Conservation (phyloP, 495 filamentous ascomycete species). For the Podospora conica region DNA sequence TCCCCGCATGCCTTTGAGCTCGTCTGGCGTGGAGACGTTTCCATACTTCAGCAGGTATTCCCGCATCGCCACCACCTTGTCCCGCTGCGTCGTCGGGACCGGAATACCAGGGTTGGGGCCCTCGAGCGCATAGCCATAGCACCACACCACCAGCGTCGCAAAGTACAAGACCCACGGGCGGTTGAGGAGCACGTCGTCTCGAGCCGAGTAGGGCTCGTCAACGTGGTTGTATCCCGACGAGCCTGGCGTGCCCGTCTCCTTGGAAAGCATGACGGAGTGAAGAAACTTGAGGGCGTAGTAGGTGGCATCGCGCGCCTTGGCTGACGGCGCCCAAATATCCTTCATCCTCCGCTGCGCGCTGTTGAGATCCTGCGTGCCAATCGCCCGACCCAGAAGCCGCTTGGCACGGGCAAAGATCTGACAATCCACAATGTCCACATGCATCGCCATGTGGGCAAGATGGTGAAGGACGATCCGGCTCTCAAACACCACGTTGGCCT, state of each 20-base stretch:
- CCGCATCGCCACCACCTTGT: constrained; percentile 73
- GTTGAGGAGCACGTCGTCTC: constrained; percentile 86
- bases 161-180: constrained; percentile 98
- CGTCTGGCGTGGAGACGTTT: constrained; percentile 70
- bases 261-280: constrained; percentile 64
- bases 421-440: constrained; percentile 95
- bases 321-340: constrained; percentile 83
- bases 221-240: constrained; percentile 27
- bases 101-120: constrained; percentile 55
- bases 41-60: constrained; percentile 68
- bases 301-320: constrained; percentile 84
- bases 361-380: constrained; percentile 72
- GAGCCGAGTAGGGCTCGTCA: constrained; percentile 60
- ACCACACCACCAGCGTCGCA: constrained; percentile 87
- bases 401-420: constrained; percentile 90
- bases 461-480: constrained; percentile 84
- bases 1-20: constrained; percentile 65
- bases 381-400: constrained; percentile 76
- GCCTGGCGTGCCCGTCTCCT: constrained; percentile 31
- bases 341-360: constrained; percentile 81
- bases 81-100: constrained; percentile 49
- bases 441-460: constrained; percentile 95
- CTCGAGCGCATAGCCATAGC: constrained; percentile 87
- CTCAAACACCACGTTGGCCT: constrained; percentile 78
- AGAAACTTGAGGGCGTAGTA: constrained; percentile 92